Base-by-base conservation (phyloP, 129 eudicot species). In the Cynara cardunculus region DNA sequence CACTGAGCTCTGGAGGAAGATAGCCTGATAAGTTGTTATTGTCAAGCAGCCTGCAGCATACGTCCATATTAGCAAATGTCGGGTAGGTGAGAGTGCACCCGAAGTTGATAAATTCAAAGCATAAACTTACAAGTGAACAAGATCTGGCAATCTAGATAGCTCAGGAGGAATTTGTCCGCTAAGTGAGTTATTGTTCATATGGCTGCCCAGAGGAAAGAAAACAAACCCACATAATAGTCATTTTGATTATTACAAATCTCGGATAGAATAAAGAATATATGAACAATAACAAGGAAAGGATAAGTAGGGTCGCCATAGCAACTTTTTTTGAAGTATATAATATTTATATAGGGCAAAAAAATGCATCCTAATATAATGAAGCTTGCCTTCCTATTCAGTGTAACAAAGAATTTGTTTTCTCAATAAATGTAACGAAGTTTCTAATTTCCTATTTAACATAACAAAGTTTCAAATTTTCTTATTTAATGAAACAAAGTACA, bases 171-270 rank as follows among this genome's bases (percentile, higher is more conserved):
- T 92, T 84, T 78, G 87, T 25, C 99, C 99, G 83, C 91, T 92
- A 31, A 95, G 86, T 61, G 97, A 95, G 77, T 95, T 95, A 81
- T 95, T 95, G 80, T 95, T 95, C 99, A 95, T 95, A 81, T 95
- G 99, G 85, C 99, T 95, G 94, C 53, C 65, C 84, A 87, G 69
- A 72, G 49, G 59, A 75, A 8, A 31, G 7, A 79, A 31, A 71
- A 82, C 44, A 80, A 39, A 74, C 73, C 84, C 39, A 39, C n/a
- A 68, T 27, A 74, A 27, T 12, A 76, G 64, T 46, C 14, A 56
- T 71, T 70, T 16, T 10, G 13, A 53, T 74, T 74, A 46, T 61
- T 26, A 80, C 25, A 61, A 73, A 61, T 46, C 68, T 77, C 59
- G 21, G 26, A 21, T 34, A 12, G 21, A 37, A 56, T 34, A 10